Base-by-base conservation (phyloP, 345 rosid species). In the Toxicodendron radicans region DNA sequence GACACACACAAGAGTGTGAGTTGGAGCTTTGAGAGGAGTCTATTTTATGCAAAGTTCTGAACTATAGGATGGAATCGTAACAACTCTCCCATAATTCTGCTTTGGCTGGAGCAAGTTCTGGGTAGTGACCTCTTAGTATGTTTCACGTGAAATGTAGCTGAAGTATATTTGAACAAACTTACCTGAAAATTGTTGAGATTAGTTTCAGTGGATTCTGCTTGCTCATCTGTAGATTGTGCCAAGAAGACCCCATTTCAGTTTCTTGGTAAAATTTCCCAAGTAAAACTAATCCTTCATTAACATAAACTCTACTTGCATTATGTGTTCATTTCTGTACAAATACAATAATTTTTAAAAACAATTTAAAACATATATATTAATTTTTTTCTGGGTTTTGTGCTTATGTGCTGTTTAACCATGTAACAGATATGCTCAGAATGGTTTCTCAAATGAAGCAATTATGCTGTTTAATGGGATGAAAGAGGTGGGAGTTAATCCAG, bases 391-490 rank as follows among this genome's bases (percentile, higher is more conserved):
- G 35, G 56, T 57, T 73, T 8, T 49, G 46, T 43, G 59, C 24
- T 52, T 46, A 66, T 53, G 64, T 54, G 49, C 76, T 59, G 10
- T 69, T 53, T 23, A 53, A 10, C 27, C 18, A 64, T 76, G 46
- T 78, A 9, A 73, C 83, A 93, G 96, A 62, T 92, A 87, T 81
- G 89, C 95, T 7, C 97, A 94, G 80, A 92, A 86, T 72, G 98
- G 98, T 73, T 82, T 76, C 81, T 90, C 97, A 18, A 79, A 76
- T 63, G 89, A 92, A 68, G 95, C 97, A 66, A 83, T 92, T 61
- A 66, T 69, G 64, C 71, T 92, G 73, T 94, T 90, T 78, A 68
- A 38, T 79, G 68, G 58, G 67, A 89, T 92, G 95, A 85, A 76
- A 73, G 79, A 83, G 65, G 58, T 71, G 5, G 86, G 88, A 46